Conservation (phyloP, 164 flowering plant species). For the Vitis rotundifolia region DNA sequence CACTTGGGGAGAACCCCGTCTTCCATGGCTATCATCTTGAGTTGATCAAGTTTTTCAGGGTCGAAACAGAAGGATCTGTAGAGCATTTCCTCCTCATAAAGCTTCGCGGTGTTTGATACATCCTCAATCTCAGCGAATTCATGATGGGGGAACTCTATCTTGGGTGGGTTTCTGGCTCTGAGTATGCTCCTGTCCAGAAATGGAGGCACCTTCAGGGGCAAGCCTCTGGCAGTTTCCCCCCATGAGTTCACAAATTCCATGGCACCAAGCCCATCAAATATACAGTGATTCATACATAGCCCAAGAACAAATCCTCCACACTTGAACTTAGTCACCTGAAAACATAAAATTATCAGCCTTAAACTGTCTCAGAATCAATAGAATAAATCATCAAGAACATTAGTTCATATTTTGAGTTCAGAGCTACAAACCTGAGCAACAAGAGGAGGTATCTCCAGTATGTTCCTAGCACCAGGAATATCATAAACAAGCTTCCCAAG, state of each 20-base stretch:
- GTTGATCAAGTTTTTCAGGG: constrained; percentile 58
- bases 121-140: constrained; percentile 84
- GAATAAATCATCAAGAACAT: background rate
- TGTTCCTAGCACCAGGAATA: constrained; percentile 68
- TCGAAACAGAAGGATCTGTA: constrained; percentile 70
- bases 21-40: constrained; percentile 58
- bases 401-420: background rate
- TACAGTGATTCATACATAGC: constrained; percentile 73
- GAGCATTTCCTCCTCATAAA: constrained; percentile 62
- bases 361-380: background rate
- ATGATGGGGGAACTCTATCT: constrained; percentile 62
- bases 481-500: constrained; percentile 82
- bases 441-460: constrained; percentile 75
- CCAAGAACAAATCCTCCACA: constrained; percentile 92
- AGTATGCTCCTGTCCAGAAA: constrained; percentile 62
- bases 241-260: constrained; percentile 90
- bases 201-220: constrained; percentile 56
- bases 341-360: background rate
- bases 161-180: constrained; percentile 58
- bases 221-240: constrained; percentile 77
- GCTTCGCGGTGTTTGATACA: constrained; percentile 47
- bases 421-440: constrained; percentile 61
- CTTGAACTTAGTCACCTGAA: constrained; percentile 82
- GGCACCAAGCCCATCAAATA: constrained; percentile 83
- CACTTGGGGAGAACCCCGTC: constrained; percentile 58